These are phyloP conservation scores for Davidsoniella virescens DNA, from an alignment of 2,329 filamentous ascomycete species.

Conservation along the genomic window DNA sequence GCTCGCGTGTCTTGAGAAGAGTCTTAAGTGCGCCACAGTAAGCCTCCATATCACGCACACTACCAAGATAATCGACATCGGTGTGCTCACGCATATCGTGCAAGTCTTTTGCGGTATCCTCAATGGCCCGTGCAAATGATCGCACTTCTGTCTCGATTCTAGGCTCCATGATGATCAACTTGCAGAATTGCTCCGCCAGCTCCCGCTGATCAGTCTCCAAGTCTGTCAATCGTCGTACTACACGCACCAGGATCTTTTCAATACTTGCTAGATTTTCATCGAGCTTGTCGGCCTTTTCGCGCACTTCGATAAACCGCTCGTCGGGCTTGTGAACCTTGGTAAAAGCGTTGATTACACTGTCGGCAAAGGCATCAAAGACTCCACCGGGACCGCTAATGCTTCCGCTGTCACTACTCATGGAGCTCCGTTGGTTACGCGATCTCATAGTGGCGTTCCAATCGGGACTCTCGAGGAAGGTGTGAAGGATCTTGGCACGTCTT, in stretches of 20 bases:
- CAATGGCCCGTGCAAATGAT: slow-evolving; percentile 71
- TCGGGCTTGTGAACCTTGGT: slow-evolving; percentile 93
- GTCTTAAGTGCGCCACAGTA: slow-evolving; percentile 79
- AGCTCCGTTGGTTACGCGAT: slow-evolving; percentile 50
- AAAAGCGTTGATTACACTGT: slow-evolving; percentile 94
- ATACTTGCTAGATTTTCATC: slow-evolving; percentile 87
- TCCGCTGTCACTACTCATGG: slow-evolving; percentile 31
- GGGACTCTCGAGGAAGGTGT: slow-evolving; percentile 76
- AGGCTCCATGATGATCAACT: slow-evolving; percentile 75
- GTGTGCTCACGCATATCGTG: slow-evolving; percentile 76
- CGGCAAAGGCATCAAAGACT: slow-evolving; percentile 88
- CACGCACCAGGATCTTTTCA: slow-evolving; percentile 86
- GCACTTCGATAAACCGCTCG: slow-evolving; percentile 83
- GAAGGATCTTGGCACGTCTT: slow-evolving; percentile 64
- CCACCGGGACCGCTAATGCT: slow-evolving; percentile 29
- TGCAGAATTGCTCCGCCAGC: slow-evolving; percentile 86
- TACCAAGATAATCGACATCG: slow-evolving; percentile 89
- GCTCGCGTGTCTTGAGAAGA: slow-evolving; percentile 82
- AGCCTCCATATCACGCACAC: slow-evolving; percentile 84
- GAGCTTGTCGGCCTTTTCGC: slow-evolving; percentile 81
- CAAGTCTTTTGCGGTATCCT: slow-evolving; percentile 65
- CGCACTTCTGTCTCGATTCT: slow-evolving; percentile 69
- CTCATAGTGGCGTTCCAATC: slow-evolving; percentile 98
- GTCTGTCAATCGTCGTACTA: slow-evolving; percentile 74
- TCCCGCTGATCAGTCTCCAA: slow-evolving; percentile 79